Evolutionary conservation across 2,329 filamentous ascomycete species (phyloP), one percentile per base, ranked within the genome.

Genomic region (Bretziella fagacearum): DNA sequence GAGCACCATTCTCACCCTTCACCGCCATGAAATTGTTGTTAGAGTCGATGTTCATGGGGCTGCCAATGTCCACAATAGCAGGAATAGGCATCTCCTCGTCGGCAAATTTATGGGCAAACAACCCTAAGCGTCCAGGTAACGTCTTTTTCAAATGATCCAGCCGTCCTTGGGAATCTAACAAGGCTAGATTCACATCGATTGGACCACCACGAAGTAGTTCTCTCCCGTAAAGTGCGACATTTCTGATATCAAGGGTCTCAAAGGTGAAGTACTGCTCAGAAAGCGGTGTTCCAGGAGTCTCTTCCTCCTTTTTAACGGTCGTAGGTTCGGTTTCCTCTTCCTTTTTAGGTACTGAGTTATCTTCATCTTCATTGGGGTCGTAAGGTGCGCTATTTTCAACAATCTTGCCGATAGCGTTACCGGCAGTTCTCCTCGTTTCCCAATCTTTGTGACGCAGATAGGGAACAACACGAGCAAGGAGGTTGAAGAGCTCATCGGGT

Each of bases 401-500:
- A 54, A 98, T 96, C 56, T 89, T 86, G 50, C 89, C 89, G 50
- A 98, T 80, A 17, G 91, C 91, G 63, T 89, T 93, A 55, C 89
- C 86, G 40, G 93, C 83, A 46, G 91, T 93, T 52, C 81, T 87
- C 55, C 93, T 73, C 22, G 91, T 98, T 59, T 98, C 91, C 91
- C 91, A 98, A 59, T 87, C 89, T 61, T 89, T 94, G 55, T 91
- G 89, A 50, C 84, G 78, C 25, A 98, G 71, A 62, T 95, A 98
- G 1, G 91, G 89, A n/a, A 98, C 79, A 26, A 98, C 87, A 51
- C 89, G 74, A 25, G 85, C 89, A 10, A 98, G 72, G 5, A 98
- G 73, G 59, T 96, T 95, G 65, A 96, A 96, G 1, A 98, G 70
- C 62, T 98, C 93, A 64, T 98, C 89, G 0, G 91, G 91, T 57